Percentiles rank a stretch among this genome's conserved stretches.
Evolutionary conservation across 176 grass and related monocot species (phyloP).

Genomic region (Phoenix dactylifera): DNA sequence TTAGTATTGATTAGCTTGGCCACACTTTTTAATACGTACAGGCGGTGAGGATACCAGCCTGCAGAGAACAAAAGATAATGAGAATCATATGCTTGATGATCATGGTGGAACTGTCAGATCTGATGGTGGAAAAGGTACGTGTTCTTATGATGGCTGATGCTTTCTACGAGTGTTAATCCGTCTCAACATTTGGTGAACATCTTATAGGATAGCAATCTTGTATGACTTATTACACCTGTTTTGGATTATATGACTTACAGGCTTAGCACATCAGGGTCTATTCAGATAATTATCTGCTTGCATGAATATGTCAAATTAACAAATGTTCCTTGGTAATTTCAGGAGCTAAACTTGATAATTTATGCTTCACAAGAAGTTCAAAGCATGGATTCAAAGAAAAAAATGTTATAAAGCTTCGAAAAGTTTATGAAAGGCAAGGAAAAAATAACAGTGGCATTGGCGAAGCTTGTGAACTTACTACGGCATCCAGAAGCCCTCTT

Average conservation of each 20-base stretch:
- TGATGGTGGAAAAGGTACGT: conserved; percentile 2
- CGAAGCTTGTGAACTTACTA: conserved; percentile 23
- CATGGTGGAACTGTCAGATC: neutral
- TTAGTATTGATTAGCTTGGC: neutral
- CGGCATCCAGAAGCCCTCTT: conserved; percentile 7
- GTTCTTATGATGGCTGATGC: too few relatives aligned
- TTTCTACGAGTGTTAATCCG: too few relatives aligned
- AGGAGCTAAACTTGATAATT: conserved; percentile 50
- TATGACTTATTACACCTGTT: neutral
- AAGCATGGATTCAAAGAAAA: conserved; percentile 46
- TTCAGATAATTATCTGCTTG: too few relatives aligned
- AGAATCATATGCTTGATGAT: neutral
- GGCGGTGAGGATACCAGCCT: conserved; percentile 3
- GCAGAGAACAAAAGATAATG: neutral
- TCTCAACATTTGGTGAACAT: neutral
- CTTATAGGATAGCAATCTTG: neutral
- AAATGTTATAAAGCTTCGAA: conserved; percentile 46
- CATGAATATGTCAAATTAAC: too few relatives aligned
- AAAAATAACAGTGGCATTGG: conserved; percentile 35
- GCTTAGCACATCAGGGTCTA: too few relatives aligned
- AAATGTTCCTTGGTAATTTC: conserved; percentile 4
- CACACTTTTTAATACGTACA: neutral
- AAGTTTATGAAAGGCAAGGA: conserved; percentile 36
- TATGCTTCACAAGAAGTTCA: conserved; percentile 39
- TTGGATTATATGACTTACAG: too few relatives aligned